These are phyloP conservation scores for Combretum micranthum DNA, from an alignment of 345 rosid genomes.

Conservation along the genomic window DNA sequence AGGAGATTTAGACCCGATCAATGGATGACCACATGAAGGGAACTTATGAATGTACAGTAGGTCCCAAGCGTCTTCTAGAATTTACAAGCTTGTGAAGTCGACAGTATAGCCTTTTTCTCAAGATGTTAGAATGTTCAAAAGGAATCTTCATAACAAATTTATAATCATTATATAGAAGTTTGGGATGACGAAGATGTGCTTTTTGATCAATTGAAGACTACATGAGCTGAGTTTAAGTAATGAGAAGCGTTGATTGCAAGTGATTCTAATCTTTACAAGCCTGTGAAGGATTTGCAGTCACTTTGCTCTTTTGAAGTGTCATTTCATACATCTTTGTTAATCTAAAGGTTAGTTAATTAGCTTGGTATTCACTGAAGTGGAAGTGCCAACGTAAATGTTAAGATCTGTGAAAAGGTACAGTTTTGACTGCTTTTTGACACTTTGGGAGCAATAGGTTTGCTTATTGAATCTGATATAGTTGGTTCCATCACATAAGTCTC, in stretches of 20 bases:
- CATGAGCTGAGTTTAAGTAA: slow-evolving; percentile 40
- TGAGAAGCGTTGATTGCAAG: slow-evolving; percentile 54
- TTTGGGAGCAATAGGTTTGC: slow-evolving; percentile 19
- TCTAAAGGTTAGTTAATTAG: slow-evolving; percentile 57
- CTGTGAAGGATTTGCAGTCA: slow-evolving; percentile 56
- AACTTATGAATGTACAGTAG: not conserved
- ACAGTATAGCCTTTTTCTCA: too few relatives aligned
- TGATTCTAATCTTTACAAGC: slow-evolving; percentile 64
- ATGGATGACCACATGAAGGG: slow-evolving; percentile 3
- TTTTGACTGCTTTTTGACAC: slow-evolving; percentile 21
- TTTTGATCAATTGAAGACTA: slow-evolving; percentile 40
- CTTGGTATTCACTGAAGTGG: slow-evolving; percentile 35
- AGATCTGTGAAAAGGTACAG: slow-evolving; percentile 10
- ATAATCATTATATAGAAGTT: too few relatives aligned
- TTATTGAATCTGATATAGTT: slow-evolving; percentile 3
- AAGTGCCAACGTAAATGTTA: slow-evolving; percentile 34
- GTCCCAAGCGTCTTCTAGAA: too few relatives aligned
- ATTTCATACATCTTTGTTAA: slow-evolving; percentile 55
- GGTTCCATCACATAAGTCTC: not conserved
- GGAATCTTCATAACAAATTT: too few relatives aligned
- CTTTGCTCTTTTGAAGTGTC: slow-evolving; percentile 75
- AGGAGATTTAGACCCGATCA: slow-evolving; percentile 33
- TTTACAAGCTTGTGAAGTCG: too few relatives aligned
- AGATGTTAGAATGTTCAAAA: too few relatives aligned
- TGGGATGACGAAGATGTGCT: too few relatives aligned